These are phyloP conservation scores for Penicillium antarcticum DNA, from an alignment of 495 filamentous ascomycete genomes.

Conservation along the genomic window DNA sequence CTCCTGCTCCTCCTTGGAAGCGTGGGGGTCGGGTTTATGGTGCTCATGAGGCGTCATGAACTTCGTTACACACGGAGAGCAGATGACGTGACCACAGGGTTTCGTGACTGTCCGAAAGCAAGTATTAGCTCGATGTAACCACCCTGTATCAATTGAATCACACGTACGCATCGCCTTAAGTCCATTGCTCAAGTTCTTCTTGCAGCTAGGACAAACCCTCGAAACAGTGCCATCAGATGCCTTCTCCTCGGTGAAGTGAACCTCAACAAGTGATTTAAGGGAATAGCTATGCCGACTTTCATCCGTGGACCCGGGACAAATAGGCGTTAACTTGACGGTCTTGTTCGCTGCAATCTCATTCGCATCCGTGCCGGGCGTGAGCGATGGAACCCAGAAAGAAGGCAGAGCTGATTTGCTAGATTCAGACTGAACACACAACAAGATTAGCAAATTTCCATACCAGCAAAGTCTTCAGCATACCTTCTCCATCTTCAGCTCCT, in stretches of 20 bases:
- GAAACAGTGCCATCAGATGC: slow-evolving; percentile 46
- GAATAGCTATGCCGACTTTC: slow-evolving; percentile 72
- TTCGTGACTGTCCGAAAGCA: slow-evolving; percentile 58
- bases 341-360: slow-evolving; percentile 51
- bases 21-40: slow-evolving; percentile 60
- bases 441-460: slow-evolving; percentile 3
- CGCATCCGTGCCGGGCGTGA: slow-evolving; percentile 63
- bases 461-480: slow-evolving; percentile 30
- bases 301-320: slow-evolving; percentile 75
- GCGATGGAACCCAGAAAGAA: slow-evolving; percentile 90
- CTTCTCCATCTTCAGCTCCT: slow-evolving; percentile 72
- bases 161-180: slow-evolving; percentile 70
- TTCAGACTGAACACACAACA: slow-evolving; percentile 21
- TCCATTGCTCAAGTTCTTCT: slow-evolving; percentile 77
- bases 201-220: slow-evolving; percentile 83
- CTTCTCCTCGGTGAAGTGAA: slow-evolving; percentile 77
- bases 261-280: slow-evolving; percentile 73
- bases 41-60: slow-evolving; percentile 68
- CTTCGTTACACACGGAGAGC: slow-evolving; percentile 80
- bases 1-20: slow-evolving; percentile 49
- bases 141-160: background rate
- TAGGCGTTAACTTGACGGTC: slow-evolving; percentile 65
- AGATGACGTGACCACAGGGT: slow-evolving; percentile 92
- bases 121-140: background rate
- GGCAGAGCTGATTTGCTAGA: slow-evolving; percentile 71